phyloP scores from a whole-genome alignment of 495 filamentous ascomycete genomes.

The Aspergillus incahuasiensis region DNA sequence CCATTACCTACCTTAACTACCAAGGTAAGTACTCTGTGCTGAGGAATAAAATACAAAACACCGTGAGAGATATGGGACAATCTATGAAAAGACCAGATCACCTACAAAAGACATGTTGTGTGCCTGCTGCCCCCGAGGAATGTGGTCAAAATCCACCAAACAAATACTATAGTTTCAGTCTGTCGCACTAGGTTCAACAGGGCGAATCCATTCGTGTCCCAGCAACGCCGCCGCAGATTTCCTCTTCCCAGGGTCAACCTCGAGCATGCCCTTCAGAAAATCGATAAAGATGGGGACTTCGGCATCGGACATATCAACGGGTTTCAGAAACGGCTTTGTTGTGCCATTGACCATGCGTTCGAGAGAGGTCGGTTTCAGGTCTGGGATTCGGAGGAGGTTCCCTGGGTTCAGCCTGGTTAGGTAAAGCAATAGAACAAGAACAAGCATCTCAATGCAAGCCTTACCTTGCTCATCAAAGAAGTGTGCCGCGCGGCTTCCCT shows the following conservation, averaged over 20 bases:
- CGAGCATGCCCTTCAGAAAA: constrained; percentile 26
- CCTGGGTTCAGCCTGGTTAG: constrained; percentile 10
- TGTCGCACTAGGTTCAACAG: not conserved
- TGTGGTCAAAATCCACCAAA: no score
- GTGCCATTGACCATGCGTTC: constrained; percentile 22
- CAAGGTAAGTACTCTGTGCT: no score
- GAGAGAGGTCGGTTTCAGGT: constrained; percentile 19
- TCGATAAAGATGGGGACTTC: constrained; percentile 31
- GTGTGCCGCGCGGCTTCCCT: constrained; percentile 5
- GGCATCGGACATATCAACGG: constrained; percentile 18
- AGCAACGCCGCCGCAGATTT: constrained; percentile 22
- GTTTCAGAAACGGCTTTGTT: constrained; percentile 20
- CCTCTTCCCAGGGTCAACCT: constrained; percentile 15
- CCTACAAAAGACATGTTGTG: no score
- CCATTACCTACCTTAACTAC: no score
- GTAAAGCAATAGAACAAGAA: not conserved
- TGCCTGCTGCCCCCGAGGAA: no score
- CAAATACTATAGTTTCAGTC: no score
- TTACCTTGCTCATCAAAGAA: constrained; percentile 21
- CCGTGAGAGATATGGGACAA: no score
- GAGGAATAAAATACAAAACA: no score
- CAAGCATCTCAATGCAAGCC: not conserved
- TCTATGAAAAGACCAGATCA: no score
- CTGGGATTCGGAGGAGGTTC: constrained; percentile 19
- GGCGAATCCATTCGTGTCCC: constrained; percentile 20